Percentiles rank a stretch among this genome's conserved stretches.
These are phyloP conservation scores for Podaxis pistillaris DNA, from an alignment of 768 basidiomycete genomes.

Conservation along the genomic window DNA sequence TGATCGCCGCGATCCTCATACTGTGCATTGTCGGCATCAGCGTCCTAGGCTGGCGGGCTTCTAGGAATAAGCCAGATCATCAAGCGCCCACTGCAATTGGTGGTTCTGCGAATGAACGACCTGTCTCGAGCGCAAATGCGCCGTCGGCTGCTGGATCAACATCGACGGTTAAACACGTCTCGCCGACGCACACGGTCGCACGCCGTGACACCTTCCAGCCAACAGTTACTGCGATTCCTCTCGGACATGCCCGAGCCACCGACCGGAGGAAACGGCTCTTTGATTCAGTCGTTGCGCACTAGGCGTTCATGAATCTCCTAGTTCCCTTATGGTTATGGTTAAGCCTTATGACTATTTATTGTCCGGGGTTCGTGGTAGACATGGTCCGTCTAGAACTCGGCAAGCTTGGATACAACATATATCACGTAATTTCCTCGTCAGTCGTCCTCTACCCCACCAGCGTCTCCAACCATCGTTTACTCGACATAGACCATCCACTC, in stretches of 20 bases:
- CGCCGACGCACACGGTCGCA: slow-evolving; percentile 11
- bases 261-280: slow-evolving; percentile 11
- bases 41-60: slow-evolving; percentile 57
- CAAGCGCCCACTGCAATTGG: slow-evolving; percentile 41
- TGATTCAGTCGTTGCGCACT: slow-evolving; percentile 12
- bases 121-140: not conserved
- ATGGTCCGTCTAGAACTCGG: not conserved
- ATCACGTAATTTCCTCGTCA: not conserved
- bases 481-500: not conserved
- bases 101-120: slow-evolving; percentile 11
- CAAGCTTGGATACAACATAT: not conserved
- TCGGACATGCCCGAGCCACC: not conserved
- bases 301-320: not conserved
- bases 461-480: not conserved
- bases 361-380: not conserved
- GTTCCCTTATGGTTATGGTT: slow-evolving; percentile 10
- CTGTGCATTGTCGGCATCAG: slow-evolving; percentile 52
- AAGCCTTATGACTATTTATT: slow-evolving; percentile 6
- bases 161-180: slow-evolving; percentile 12
- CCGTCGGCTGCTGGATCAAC: not conserved
- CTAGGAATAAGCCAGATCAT: slow-evolving; percentile 48
- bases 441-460: not conserved
- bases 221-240: not conserved
- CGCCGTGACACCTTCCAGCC: slow-evolving; percentile 3
- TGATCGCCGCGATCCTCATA: slow-evolving; percentile 59